Base-by-base conservation (phyloP, 1,284 basidiomycete species). In the Xerocomus amazonicus region DNA sequence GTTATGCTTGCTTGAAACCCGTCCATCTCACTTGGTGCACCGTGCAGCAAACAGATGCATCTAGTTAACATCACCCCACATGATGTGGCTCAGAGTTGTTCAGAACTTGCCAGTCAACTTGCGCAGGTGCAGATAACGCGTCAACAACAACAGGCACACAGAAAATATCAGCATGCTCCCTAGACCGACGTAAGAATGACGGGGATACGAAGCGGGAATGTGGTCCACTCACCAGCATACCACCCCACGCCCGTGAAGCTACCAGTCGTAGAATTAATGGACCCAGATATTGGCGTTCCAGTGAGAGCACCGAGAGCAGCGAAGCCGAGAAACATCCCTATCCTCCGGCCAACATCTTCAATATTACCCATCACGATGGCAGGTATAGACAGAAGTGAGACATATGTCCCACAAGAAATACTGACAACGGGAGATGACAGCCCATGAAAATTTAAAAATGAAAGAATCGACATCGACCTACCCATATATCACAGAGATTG, bases 331-430 rank as follows among this genome's bases (percentile, higher is more conserved):
- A 75, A 73, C 70, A 84, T 78, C 0, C 84, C 83, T 6, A 75
- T 68, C 13, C 82, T 74, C 23, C 78, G 70, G 26, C 84, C 84
- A 8, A 84, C 73, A 55, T 84, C 81, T 16, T 69, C 68, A 3
- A 74, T 70, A 0, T 74, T 71, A 1, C 86, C 85, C 65, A 89
- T 73, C 5, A 73, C 69, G 51, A 84, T 77, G 32, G 80, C 71
- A 1, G 86, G 84, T 23, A 76, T 71, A 0, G 74, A 59, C 17
- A 83, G 56, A 13, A 84, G 68, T 1, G 79, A 76, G 5, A 79
- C 74, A 48, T 79, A 85, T 0, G 77, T 72, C 5, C 84, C 85
- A 3, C 73, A 77, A 0, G 74, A 62, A 42, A 78, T 71, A 2
- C 80, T 82, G 54, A 77, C 7, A 70, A 32, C 42, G 6, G 23